phyloP scores from a whole-genome alignment of 2,329 filamentous ascomycete genomes.

The Cylindrodendrum hubeiense region DNA sequence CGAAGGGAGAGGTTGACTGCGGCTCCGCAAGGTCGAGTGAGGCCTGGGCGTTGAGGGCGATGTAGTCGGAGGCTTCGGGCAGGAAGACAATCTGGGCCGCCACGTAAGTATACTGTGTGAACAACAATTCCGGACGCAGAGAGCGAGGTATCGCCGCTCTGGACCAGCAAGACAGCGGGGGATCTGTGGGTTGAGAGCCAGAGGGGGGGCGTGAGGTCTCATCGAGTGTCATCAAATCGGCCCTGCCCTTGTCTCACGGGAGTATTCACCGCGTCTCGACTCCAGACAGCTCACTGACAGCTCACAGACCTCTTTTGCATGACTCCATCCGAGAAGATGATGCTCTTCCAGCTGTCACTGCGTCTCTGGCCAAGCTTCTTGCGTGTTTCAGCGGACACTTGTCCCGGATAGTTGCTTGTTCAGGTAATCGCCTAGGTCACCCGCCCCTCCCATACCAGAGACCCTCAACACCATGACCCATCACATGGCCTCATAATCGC shows the following conservation, averaged over 20 bases:
- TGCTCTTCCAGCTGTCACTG: not conserved
- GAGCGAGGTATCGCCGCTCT: slow-evolving; percentile 31
- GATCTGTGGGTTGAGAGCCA: not conserved
- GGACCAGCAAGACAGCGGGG: slow-evolving; percentile 9
- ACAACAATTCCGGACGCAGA: slow-evolving; percentile 13
- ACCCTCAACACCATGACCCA: not conserved
- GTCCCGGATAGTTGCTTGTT: slow-evolving; percentile 1
- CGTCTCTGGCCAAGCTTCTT: not conserved
- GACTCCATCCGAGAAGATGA: not conserved
- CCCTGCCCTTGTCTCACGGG: slow-evolving; percentile 38
- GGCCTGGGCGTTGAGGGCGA: slow-evolving; percentile 76
- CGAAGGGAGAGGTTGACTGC: slow-evolving; percentile 76
- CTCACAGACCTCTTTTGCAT: slow-evolving; percentile 2
- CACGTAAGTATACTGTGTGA: slow-evolving; percentile 41
- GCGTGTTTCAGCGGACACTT: slow-evolving; percentile 1
- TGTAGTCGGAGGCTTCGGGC: slow-evolving; percentile 93
- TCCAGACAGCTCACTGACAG: slow-evolving; percentile 6
- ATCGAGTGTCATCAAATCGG: slow-evolving; percentile 12
- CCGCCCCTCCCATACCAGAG: not conserved
- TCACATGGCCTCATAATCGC: slow-evolving; percentile 9
- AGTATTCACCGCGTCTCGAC: slow-evolving; percentile 24
- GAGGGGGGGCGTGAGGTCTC: slow-evolving; percentile 21
- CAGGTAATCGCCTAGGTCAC: not conserved
- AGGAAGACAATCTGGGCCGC: slow-evolving; percentile 80
- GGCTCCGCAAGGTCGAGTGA: slow-evolving; percentile 79